These are phyloP conservation scores for Adansonia gregorii DNA, from an alignment of 441 rosid species.

Conservation along the genomic window DNA sequence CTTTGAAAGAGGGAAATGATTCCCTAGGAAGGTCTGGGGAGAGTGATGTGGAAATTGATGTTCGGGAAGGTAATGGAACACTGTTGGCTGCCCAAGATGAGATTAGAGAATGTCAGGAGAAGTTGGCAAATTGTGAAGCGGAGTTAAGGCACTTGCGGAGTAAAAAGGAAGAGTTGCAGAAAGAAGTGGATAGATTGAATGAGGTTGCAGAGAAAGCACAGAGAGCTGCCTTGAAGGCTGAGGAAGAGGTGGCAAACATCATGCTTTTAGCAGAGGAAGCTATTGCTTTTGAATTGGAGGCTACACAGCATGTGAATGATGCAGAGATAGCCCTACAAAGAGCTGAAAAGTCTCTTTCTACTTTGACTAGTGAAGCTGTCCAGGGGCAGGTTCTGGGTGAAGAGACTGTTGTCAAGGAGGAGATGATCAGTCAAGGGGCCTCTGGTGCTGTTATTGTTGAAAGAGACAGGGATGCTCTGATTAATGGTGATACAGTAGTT, in stretches of 20 bases:
- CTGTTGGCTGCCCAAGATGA: slow-evolving; percentile 66
- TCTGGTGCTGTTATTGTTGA: slow-evolving; percentile 38
- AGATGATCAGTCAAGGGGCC: slow-evolving; percentile 39
- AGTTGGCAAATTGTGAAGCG: slow-evolving; percentile 57
- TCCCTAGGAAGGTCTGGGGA: slow-evolving; percentile 41
- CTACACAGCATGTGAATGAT: slow-evolving; percentile 67
- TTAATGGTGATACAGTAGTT: slow-evolving; percentile 49
- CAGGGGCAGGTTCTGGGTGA: slow-evolving; percentile 49
- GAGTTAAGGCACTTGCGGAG: slow-evolving; percentile 58
- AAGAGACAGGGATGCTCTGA: slow-evolving; percentile 46
- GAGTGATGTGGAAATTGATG: slow-evolving; percentile 37
- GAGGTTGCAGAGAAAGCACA: slow-evolving; percentile 72
- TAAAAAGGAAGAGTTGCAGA: slow-evolving; percentile 74
- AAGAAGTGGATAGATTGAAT: slow-evolving; percentile 72
- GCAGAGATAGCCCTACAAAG: slow-evolving; percentile 83
- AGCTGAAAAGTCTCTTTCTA: slow-evolving; percentile 64
- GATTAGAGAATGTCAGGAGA: slow-evolving; percentile 56
- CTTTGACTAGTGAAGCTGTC: slow-evolving; percentile 47
- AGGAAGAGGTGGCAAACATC: slow-evolving; percentile 85
- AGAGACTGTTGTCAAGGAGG: slow-evolving; percentile 48
- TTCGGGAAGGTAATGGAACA: slow-evolving; percentile 42
- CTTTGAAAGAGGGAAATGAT: slow-evolving; percentile 40
- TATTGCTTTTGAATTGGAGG: slow-evolving; percentile 91
- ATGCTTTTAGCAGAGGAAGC: slow-evolving; percentile 98
- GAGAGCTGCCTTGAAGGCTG: slow-evolving; percentile 76